Base-by-base conservation (phyloP, 1,139 yeast species). In the Eremothecium gossypii region DNA sequence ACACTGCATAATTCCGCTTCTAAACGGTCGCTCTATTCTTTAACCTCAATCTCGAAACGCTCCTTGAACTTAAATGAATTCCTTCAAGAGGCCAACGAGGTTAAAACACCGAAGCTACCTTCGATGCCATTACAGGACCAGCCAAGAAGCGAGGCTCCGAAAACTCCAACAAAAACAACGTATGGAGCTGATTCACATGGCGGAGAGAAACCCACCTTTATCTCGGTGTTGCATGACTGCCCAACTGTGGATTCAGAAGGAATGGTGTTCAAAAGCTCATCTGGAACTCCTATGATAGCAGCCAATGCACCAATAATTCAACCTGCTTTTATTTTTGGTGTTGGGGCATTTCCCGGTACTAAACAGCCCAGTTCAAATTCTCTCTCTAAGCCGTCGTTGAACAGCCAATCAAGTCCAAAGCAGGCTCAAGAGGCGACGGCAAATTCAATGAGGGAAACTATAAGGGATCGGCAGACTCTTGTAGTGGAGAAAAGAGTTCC, bases 11-110 rank as follows among this genome's bases (percentile, higher is more conserved):
- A 57, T 33, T 58, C 61, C 1, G 59, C 57, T 27, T 58, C 63
- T 2, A 59, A 58, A 33, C 50, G 59, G 37, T 60, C 65, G 0
- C 39, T 61, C 26, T 61, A 61, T 41, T 60, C 64, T 1, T 44
- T 55, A 30, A 52, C 49, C 26, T 60, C 65, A 0, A 61, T 61
- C 32, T 61, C 65, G 2, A 61, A 58, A 36, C 55, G 61, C 31
- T 60, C 65, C 2, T 39, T 61, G 20, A 61, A 61, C 39, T 41
- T 61, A 27, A 61, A 53, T 28, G 63, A 58, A 10, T 53, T 45
- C 38, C 45, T 60, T 8, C 38, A 49, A 4, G 47, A 41, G 23
- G 56, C 49, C 8, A 7, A 52, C 55, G 8, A 33, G 56, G 8
- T 39, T 41, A 27, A 17, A 27, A 9, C 45, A 40, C 13, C 20